Base-by-base conservation (phyloP, 257 asterid genomes). In the Petrea volubilis region DNA sequence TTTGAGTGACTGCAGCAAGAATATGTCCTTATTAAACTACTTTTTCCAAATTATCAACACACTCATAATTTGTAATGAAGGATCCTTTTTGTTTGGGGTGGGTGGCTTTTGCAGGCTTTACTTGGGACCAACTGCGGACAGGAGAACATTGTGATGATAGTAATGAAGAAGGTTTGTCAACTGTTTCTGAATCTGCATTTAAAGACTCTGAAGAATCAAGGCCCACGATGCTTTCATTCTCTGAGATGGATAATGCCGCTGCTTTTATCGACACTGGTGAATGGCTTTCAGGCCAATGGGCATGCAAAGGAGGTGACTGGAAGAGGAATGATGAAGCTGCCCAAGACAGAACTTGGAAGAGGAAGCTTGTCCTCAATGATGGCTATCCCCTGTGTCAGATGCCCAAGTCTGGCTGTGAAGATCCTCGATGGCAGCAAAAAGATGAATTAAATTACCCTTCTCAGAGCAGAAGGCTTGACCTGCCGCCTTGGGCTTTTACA, bases 281-380 rank as follows among this genome's bases (percentile, higher is more conserved):
- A 74, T 73, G 73, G 65, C 85, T 88, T 80, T 86, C 90, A 77
- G 89, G 96, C 56, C 82, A 74, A 31, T 95, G 98, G 98, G 84
- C 90, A 60, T 88, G 96, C 77, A 92, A 84, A 82, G 98, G 99
- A 56, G 91, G 97, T 67, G 99, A 95, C 78, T 95, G 99, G 99
- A 87, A 77, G 89, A 90, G 93, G 86, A 87, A 63, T 17, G 98
- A 95, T 70, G 99, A 92, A 76, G 75, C 81, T 77, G 52, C 84
- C 57, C 92, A 76, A 72, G 99, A 91, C 75, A 85, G 77, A 84
- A 65, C 73, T 38, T 86, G 83, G 89, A 95, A 81, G 80, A 90
- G 83, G 86, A 95, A 88, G 80, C 80, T 74, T 77, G 93, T 95
- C 62, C 89, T 92, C 21, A 95, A 95, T 81, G 92, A 90, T 79